Conservation (phyloP, 2,329 filamentous ascomycete species). For the Aspergillus texensis region DNA sequence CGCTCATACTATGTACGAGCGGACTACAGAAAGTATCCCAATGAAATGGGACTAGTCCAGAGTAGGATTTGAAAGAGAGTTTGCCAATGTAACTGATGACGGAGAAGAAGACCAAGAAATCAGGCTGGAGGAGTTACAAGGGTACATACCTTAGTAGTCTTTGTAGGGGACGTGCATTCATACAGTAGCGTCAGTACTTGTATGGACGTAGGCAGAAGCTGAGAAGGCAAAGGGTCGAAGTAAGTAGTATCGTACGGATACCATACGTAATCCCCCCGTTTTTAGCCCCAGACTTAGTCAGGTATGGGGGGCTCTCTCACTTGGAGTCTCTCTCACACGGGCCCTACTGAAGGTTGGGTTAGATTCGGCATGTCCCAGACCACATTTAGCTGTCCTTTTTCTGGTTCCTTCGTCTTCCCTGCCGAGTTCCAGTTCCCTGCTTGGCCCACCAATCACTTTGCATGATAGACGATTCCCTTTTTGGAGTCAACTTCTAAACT, state of each 20-base stretch:
- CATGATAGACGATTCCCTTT: not conserved
- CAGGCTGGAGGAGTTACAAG: not conserved
- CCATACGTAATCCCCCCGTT: slow-evolving; percentile 10
- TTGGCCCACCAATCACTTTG: slow-evolving; percentile 13
- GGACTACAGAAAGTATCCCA: not conserved
- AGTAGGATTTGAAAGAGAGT: not conserved
- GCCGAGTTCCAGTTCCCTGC: slow-evolving; percentile 9
- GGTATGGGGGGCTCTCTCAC: slow-evolving; percentile 2
- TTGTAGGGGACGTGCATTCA: not conserved
- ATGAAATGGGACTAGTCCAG: not conserved
- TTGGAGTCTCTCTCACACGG: slow-evolving; percentile 11
- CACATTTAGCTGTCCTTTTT: not conserved
- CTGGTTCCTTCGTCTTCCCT: slow-evolving; percentile 14
- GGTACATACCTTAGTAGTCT: not conserved
- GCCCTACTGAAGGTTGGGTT: slow-evolving; percentile 18
- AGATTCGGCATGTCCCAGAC: slow-evolving; percentile 20
- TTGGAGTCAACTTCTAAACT: slow-evolving; percentile 5
- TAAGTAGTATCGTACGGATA: not conserved
- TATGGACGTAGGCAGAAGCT: too few relatives aligned
- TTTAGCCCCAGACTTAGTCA: slow-evolving; percentile 17
- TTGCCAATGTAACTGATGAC: slow-evolving; percentile 6
- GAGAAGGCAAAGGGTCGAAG: not conserved
- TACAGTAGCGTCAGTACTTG: not conserved
- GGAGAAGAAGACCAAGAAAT: not conserved
- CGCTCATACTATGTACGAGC: not conserved